These are phyloP conservation scores for Crithidia expoeki DNA, from an alignment of 208 protist species.

Conservation along the genomic window DNA sequence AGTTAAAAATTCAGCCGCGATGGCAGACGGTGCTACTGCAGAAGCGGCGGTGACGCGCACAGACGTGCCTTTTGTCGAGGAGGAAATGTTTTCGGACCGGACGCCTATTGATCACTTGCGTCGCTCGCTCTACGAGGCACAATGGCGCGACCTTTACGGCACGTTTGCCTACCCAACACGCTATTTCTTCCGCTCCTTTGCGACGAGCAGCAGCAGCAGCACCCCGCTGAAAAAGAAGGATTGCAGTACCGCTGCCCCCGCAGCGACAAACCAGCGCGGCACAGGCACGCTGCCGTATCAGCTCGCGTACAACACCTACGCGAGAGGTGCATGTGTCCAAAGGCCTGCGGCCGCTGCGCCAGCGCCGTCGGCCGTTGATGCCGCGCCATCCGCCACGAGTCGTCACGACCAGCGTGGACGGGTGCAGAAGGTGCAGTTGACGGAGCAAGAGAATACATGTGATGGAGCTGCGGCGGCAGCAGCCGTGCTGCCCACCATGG, in stretches of 20 bases:
- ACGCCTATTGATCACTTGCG: conserved; percentile 32
- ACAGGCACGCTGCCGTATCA: conserved; percentile 19
- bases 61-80: not conserved
- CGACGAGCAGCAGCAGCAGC: not conserved
- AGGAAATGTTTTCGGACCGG: conserved; percentile 24
- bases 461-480: not conserved
- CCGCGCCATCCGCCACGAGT: not conserved
- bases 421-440: conserved; percentile 27
- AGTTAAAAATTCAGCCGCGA: not conserved
- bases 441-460: conserved; percentile 3
- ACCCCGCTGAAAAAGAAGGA: not conserved
- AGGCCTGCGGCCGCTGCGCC: not conserved
- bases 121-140: conserved; percentile 31
- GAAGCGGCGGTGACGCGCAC: conserved; percentile 1
- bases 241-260: not conserved
- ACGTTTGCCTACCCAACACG: conserved; percentile 32
- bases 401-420: conserved; percentile 8
- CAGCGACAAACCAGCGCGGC: not conserved
- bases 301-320: conserved; percentile 10
- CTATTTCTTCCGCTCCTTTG: conserved; percentile 23
- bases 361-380: not conserved
- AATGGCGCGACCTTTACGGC: conserved; percentile 45
- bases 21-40: not conserved
- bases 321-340: not conserved
- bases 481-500: conserved; percentile 20